phyloP scores from a whole-genome alignment of 352 stramenopile species.

The Phytophthora tubulina region DNA sequence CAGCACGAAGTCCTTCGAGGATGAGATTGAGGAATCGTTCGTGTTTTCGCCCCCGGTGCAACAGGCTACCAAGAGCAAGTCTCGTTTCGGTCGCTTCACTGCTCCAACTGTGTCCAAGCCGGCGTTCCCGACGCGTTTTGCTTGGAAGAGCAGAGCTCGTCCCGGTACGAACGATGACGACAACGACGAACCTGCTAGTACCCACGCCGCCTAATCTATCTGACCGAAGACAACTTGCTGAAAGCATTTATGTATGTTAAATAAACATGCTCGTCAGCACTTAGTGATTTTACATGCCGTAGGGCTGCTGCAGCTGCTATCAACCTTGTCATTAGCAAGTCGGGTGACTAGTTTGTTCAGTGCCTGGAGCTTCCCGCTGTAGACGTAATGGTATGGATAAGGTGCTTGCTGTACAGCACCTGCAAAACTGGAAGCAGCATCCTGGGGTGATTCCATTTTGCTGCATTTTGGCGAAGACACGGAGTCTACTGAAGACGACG shows the following conservation, averaged over 20 bases:
- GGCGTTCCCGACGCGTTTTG: constrained; percentile 59
- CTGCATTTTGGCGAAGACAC: constrained; percentile 9
- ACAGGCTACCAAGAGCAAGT: constrained; percentile 49
- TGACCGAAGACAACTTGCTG: constrained; percentile 21
- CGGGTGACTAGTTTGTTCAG: constrained; percentile 35
- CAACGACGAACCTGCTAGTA: constrained; percentile 17
- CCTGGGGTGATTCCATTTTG: constrained; percentile 5
- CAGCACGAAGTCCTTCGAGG: constrained; percentile 39
- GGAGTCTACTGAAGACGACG: background rate
- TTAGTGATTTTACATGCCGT: constrained; percentile 5
- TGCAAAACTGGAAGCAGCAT: constrained; percentile 7
- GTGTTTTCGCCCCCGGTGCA: constrained; percentile 45
- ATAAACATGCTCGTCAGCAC: constrained; percentile 27
- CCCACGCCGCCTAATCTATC: constrained; percentile 32
- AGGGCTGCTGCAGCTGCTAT: constrained; percentile 14
- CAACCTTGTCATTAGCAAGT: constrained; percentile 31
- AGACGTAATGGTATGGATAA: constrained; percentile 41
- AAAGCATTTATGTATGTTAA: constrained; percentile 36
- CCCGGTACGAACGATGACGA: constrained; percentile 30
- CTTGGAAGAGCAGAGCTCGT: constrained; percentile 54
- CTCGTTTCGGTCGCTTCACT: constrained; percentile 58
- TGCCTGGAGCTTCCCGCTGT: constrained; percentile 41
- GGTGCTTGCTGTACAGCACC: constrained; percentile 12
- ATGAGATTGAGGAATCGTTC: constrained; percentile 47
- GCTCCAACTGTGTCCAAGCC: constrained; percentile 46